A percentile compares a stretch with the other conserved stretches of the same genome.
These are phyloP conservation scores for Logfia minima DNA, from an alignment of 129 eudicot genomes.

Conservation along the genomic window DNA sequence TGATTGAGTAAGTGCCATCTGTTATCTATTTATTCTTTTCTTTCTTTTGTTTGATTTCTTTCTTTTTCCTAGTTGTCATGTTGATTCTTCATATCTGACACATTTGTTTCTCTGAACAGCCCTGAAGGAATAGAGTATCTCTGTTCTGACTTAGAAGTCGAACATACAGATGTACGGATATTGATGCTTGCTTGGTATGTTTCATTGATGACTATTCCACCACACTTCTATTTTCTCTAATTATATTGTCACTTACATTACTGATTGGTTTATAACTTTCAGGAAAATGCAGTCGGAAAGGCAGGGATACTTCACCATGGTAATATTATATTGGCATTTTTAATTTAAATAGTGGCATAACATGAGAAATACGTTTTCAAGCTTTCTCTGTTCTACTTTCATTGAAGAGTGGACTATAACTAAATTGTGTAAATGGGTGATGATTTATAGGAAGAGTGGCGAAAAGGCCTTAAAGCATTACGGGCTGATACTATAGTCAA, in stretches of 20 bases:
- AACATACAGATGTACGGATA: constrained; percentile 83
- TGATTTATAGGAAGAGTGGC: constrained; percentile 83
- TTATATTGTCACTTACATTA: constrained; percentile 1
- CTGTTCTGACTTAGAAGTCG: constrained; percentile 88
- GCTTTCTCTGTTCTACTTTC: background rate
- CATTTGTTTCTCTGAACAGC: constrained; percentile 39
- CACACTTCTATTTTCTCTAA: background rate
- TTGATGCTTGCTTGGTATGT: constrained; percentile 96
- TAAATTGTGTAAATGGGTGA: background rate
- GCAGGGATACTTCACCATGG: constrained; percentile 93
- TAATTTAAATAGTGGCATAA: background rate
- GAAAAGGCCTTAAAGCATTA: constrained; percentile 82
- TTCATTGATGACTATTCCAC: background rate
- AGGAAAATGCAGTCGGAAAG: constrained; percentile 97
- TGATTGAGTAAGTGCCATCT: constrained; percentile 74
- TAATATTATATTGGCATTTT: constrained; percentile 32
- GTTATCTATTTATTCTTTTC: background rate
- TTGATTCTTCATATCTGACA: constrained; percentile 23
- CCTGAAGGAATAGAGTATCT: constrained; percentile 92
- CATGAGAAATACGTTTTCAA: background rate
- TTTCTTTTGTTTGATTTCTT: background rate
- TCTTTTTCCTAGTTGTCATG: background rate
- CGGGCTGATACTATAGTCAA: constrained; percentile 75
- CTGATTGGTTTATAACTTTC: constrained; percentile 23
- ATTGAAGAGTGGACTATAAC: background rate